Percentiles rank a stretch among this genome's conserved stretches.
Conservation (phyloP, 2,329 filamentous ascomycete species). For the Aspergillus neoniger region DNA sequence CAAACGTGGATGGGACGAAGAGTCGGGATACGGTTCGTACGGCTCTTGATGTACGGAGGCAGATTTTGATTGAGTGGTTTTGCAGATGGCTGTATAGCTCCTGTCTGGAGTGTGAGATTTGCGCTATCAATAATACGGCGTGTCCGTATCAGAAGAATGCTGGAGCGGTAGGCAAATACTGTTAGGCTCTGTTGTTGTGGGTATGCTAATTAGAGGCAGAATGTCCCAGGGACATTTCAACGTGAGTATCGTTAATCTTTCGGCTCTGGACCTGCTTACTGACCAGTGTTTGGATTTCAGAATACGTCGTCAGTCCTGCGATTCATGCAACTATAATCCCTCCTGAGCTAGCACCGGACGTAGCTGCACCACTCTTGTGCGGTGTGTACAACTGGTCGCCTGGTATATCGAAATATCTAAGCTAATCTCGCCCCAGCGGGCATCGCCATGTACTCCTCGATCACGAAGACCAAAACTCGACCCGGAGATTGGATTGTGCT, state of each 20-base stretch:
- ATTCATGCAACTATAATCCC: conserved; percentile 41
- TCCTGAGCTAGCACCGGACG: conserved; percentile 31
- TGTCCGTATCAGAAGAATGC: conserved; percentile 43
- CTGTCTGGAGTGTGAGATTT: conserved; percentile 42
- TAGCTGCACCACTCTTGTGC: conserved; percentile 40
- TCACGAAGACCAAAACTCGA: conserved; percentile 39
- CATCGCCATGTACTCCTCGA: conserved; percentile 43
- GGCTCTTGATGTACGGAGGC: not conserved
- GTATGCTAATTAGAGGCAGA: conserved; percentile 24
- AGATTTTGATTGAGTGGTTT: conserved; percentile 21
- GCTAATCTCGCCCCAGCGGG: conserved; percentile 28
- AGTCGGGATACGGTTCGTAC: conserved; percentile 36
- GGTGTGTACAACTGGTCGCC: conserved; percentile 25
- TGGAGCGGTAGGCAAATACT: conserved; percentile 32
- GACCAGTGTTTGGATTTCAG: conserved; percentile 13
- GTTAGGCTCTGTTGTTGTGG: not conserved
- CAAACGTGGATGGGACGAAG: conserved; percentile 33
- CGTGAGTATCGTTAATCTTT: conserved; percentile 21
- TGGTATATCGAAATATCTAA: not conserved
- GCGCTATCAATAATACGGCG: conserved; percentile 40
- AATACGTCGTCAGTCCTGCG: conserved; percentile 40
- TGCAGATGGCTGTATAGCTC: conserved; percentile 42
- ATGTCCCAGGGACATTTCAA: conserved; percentile 43
- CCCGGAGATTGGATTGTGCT: conserved; percentile 40
- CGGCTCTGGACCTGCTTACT: not conserved